Evolutionary conservation across 2,329 filamentous ascomycete genomes (phyloP), one percentile per base, ranked within the genome.

Genomic region (Byssoonygena ceratinophila): DNA sequence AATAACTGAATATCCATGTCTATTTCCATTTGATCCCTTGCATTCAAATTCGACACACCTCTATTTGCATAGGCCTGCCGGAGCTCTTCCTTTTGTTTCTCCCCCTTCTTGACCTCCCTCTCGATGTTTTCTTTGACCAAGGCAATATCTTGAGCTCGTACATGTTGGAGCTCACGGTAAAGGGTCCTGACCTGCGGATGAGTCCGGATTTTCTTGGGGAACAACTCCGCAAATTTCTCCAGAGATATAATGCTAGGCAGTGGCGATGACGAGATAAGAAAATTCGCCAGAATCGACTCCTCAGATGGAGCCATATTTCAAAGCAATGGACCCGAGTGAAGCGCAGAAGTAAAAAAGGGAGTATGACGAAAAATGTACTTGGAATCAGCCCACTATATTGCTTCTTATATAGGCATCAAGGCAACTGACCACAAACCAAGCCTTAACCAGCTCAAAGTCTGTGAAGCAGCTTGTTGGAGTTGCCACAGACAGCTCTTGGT

Each of bases 91-190:
- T 65, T 68, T 53, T 71, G 68, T 34, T 54, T 62, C 52, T 67
- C 65, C 27, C 66, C 67, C 55, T 61, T 60, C 43, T 60, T 61
- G 48, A 66, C 57, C 58, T 73, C 69, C 46, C 59, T 61, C 51
- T 70, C 63, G 53, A 72, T 71, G 55, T 69, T 85, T 66, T 62
- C 70, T 50, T 80, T 75, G 12, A 94, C 82, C 3, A 72, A 66
- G 60, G 91, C 85, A 51, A 88, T 76, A 9, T 84, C 73, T 45
- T 77, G 75, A 56, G 83, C 81, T 51, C 88, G 81, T 64, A 89
- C 79, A 54, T 82, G 77, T 61, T 92, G 85, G 2, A 94, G 76
- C 65, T 92, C 85, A 45, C 85, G 81, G 65, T 94, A 94, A 4
- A 95, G 74, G 0, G 76, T 73, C 53, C 81, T 79, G 45, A 91